Percentiles rank a stretch among this genome's conserved stretches.
Evolutionary conservation across 768 basidiomycete species (phyloP).

Genomic region (Amanita pseudoporphyria): DNA sequence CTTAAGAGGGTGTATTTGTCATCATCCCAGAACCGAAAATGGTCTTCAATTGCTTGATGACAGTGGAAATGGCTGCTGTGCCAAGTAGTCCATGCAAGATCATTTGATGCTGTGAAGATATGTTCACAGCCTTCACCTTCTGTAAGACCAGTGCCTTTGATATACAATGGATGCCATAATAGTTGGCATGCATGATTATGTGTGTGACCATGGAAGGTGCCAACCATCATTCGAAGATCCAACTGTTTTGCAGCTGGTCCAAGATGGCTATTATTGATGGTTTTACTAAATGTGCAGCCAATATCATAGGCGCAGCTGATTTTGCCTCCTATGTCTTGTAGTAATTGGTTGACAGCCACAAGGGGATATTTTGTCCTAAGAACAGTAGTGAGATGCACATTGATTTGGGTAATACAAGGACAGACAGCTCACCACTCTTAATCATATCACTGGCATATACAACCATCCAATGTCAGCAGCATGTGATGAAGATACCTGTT

Average conservation of each 20-base stretch:
- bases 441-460: conserved; percentile 6
- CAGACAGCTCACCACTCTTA: not conserved
- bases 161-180: conserved; percentile 13
- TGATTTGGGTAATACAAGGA: not conserved
- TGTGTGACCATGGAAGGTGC: conserved; percentile 18
- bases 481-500: conserved; percentile 13
- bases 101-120: conserved; percentile 19
- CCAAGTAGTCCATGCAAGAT: conserved; percentile 15
- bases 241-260: conserved; percentile 7
- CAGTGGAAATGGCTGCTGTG: conserved; percentile 15
- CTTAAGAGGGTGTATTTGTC: conserved; percentile 15
- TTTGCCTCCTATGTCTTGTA: conserved; percentile 10
- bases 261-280: conserved; percentile 13
- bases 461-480: conserved; percentile 13
- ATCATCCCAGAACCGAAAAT: conserved; percentile 12
- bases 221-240: conserved; percentile 10
- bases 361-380: conserved; percentile 20
- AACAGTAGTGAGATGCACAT: not conserved
- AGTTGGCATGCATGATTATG: conserved; percentile 20
- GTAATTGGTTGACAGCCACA: conserved; percentile 11
- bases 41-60: conserved; percentile 16
- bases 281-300: conserved; percentile 18
- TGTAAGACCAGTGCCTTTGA: conserved; percentile 20
- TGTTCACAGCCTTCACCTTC: conserved; percentile 21
- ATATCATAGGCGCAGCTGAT: conserved; percentile 19